Conservation (phyloP, 2,329 filamentous ascomycete genomes). For the Colletotrichum brevisporum region DNA sequence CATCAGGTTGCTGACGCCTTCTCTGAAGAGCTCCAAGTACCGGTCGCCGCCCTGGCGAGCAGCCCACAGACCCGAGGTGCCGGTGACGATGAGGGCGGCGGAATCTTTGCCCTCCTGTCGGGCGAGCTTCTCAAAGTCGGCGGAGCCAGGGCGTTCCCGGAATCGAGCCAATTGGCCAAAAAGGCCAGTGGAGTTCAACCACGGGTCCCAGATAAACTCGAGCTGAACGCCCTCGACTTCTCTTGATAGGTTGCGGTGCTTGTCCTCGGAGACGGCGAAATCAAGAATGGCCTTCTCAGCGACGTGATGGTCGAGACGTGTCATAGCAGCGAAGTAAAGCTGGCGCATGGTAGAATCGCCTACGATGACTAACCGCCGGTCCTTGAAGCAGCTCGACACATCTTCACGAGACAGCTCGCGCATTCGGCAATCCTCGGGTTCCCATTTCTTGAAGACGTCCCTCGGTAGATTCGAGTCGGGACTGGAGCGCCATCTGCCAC, state of each 20-base stretch:
- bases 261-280: slow-evolving; percentile 35
- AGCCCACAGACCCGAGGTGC: slow-evolving; percentile 69
- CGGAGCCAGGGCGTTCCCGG: slow-evolving; percentile 33
- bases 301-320: slow-evolving; percentile 31
- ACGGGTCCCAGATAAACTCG: slow-evolving; percentile 72
- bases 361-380: slow-evolving; percentile 68
- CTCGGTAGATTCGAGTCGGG: slow-evolving; percentile 45
- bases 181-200: slow-evolving; percentile 61
- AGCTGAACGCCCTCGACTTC: slow-evolving; percentile 37
- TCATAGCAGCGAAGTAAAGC: slow-evolving; percentile 67
- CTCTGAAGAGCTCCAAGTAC: slow-evolving; percentile 60
- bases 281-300: slow-evolving; percentile 36
- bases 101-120: slow-evolving; percentile 40
- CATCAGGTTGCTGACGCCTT: slow-evolving; percentile 61
- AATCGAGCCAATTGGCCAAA: slow-evolving; percentile 37
- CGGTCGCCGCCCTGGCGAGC: slow-evolving; percentile 63
- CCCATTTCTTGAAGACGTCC: slow-evolving; percentile 64
- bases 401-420: slow-evolving; percentile 67
- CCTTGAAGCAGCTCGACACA: slow-evolving; percentile 65
- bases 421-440: slow-evolving; percentile 72
- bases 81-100: slow-evolving; percentile 65
- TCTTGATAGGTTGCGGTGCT: slow-evolving; percentile 33
- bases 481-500: slow-evolving; percentile 64
- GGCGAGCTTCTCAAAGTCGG: slow-evolving; percentile 32
- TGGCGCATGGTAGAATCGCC: slow-evolving; percentile 74